Evolutionary conservation across 1,284 basidiomycete species (phyloP).

Genomic region (Trametes pubescens): DNA sequence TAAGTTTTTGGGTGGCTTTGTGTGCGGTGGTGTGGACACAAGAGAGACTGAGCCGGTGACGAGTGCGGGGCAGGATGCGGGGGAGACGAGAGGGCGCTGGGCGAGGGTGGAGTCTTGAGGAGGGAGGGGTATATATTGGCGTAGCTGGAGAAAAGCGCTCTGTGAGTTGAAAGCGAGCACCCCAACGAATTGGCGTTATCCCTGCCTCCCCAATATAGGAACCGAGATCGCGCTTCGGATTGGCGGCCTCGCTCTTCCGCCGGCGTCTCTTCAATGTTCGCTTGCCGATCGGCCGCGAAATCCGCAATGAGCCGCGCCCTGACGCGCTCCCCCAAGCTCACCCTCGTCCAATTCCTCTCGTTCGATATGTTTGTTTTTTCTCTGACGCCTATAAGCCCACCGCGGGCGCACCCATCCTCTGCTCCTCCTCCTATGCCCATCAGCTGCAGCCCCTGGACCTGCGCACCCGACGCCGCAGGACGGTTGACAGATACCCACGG

Average conservation of each 20-base stretch:
- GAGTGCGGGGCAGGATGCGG: conserved; percentile 11
- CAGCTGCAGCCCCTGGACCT: neutral
- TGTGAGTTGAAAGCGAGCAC: conserved; percentile 4
- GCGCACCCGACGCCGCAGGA: neutral
- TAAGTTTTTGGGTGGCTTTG: conserved; percentile 4
- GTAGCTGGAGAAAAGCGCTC: conserved; percentile 4
- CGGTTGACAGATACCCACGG: conserved; percentile 12
- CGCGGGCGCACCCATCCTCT: neutral
- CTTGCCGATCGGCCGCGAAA: neutral
- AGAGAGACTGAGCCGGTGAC: neutral
- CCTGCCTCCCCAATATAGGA: neutral
- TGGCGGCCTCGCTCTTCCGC: conserved; percentile 1
- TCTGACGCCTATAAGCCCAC: conserved; percentile 9
- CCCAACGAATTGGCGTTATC: conserved; percentile 18
- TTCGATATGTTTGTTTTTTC: conserved; percentile 10
- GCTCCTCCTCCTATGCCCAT: neutral
- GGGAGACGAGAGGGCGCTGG: conserved; percentile 5
- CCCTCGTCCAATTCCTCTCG: conserved; percentile 4
- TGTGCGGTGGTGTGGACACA: neutral
- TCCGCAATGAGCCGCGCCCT: neutral
- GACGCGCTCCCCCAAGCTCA: neutral
- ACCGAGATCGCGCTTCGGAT: neutral
- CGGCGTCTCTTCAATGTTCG: conserved; percentile 3
- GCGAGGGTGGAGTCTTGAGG: neutral
- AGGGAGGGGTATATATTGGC: conserved; percentile 31